Percentiles rank a stretch among this genome's conserved stretches.
Conservation (phyloP, 1,284 basidiomycete genomes). For the Pisolithus thermaeus region DNA sequence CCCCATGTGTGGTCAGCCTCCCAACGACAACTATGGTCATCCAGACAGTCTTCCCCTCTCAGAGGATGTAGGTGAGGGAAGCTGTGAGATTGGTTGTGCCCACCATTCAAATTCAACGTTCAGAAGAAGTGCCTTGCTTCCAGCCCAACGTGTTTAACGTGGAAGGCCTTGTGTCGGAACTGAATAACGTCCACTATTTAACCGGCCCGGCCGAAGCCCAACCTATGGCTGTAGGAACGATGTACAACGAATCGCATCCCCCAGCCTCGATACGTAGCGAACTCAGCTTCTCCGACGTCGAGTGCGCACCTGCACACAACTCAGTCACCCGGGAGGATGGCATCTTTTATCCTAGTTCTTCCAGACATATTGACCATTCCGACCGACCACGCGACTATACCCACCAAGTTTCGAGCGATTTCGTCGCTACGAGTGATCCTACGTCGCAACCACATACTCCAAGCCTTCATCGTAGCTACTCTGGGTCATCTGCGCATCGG, state of each 20-base stretch:
- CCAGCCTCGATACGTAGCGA: conserved; percentile 15
- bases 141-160: conserved; percentile 6
- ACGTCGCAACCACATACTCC: background rate
- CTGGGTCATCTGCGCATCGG: conserved; percentile 12
- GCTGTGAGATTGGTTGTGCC: conserved; percentile 1
- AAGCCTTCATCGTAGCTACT: conserved; percentile 14
- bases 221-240: too few species aligned
- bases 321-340: conserved; percentile 12
- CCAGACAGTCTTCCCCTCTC: background rate
- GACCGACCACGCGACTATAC: background rate
- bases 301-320: conserved; percentile 16
- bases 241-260: conserved; percentile 18
- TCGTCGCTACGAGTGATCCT: background rate
- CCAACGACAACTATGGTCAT: too few species aligned
- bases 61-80: conserved; percentile 6
- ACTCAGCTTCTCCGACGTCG: conserved; percentile 13
- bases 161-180: conserved; percentile 16
- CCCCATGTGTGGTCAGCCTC: too few species aligned
- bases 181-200: conserved; percentile 1
- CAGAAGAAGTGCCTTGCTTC: conserved; percentile 2
- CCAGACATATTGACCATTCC: conserved; percentile 6
- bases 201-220: too few species aligned
- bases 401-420: conserved; percentile 1
- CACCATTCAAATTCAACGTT: conserved; percentile 5
- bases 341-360: conserved; percentile 3